A percentile compares a stretch with the other conserved stretches of the same genome.
Conservation (phyloP, 352 stramenopile genomes). For the Pythium guiyangense region DNA sequence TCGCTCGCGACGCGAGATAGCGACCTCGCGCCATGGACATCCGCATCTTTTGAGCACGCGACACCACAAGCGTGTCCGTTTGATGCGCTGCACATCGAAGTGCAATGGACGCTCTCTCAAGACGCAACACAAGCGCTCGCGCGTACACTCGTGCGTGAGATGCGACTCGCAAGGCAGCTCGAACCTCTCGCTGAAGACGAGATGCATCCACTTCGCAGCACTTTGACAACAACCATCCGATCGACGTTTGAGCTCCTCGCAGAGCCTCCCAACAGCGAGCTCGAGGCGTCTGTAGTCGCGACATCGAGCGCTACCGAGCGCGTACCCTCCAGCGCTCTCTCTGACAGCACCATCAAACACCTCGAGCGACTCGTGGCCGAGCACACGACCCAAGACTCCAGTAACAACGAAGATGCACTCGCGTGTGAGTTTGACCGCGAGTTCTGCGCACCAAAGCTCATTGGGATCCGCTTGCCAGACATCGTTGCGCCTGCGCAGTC, state of each 20-base stretch:
- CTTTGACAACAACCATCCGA: not conserved
- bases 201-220: not conserved
- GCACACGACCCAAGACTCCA: not conserved
- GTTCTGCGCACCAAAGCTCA: slow-evolving; percentile 50
- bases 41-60: not conserved
- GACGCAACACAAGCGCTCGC: not conserved
- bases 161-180: not conserved
- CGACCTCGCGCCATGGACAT: not conserved
- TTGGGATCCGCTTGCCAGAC: slow-evolving; percentile 46
- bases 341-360: not conserved
- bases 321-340: not conserved
- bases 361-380: not conserved
- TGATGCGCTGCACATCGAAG: slow-evolving; percentile 2
- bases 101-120: not conserved
- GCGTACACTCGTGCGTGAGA: not conserved
- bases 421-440: slow-evolving; percentile 47
- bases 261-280: not conserved
- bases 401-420: slow-evolving; percentile 4
- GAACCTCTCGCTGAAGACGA: not conserved
- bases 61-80: slow-evolving; percentile 1
- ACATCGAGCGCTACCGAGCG: not conserved
- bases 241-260: slow-evolving; percentile 4
- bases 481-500: slow-evolving; percentile 14
- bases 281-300: not conserved
- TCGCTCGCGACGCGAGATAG: not conserved